phyloP scores from a whole-genome alignment of 2,329 filamentous ascomycete genomes.

The Monosporascus sp. region DNA sequence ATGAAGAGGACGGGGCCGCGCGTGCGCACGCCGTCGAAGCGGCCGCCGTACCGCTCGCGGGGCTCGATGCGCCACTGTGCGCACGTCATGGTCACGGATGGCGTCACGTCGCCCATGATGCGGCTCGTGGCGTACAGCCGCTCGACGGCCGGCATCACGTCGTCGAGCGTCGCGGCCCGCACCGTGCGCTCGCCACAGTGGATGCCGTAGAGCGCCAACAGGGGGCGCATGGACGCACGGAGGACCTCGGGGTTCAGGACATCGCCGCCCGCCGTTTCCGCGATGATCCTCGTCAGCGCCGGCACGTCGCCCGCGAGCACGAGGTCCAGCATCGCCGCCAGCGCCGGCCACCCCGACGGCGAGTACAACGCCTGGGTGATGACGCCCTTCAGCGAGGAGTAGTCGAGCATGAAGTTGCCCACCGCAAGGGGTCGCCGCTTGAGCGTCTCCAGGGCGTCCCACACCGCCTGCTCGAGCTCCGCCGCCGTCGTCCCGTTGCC shows the following conservation, averaged over 20 bases:
- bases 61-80: constrained; percentile 22
- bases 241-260: neutral
- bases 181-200: constrained; percentile 12
- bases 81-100: constrained; percentile 14
- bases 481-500: constrained; percentile 23
- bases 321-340: constrained; percentile 7
- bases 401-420: constrained; percentile 17
- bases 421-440: constrained; percentile 22
- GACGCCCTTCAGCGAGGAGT: constrained; percentile 14
- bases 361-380: constrained; percentile 15
- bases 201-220: constrained; percentile 8
- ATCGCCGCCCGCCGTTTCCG: neutral
- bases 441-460: constrained; percentile 20
- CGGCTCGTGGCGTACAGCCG: constrained; percentile 9
- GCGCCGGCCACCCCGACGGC: constrained; percentile 10
- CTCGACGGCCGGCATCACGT: constrained; percentile 3
- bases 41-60: constrained; percentile 16
- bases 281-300: neutral
- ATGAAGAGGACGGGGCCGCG: constrained; percentile 22
- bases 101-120: constrained; percentile 12
- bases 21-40: constrained; percentile 18
- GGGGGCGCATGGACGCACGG: neutral
- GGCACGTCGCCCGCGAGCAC: constrained; percentile 6
- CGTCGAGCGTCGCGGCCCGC: constrained; percentile 1
- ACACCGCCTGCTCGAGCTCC: constrained; percentile 36